A percentile compares a stretch with the other conserved stretches of the same genome.
These are phyloP conservation scores for Viola pubescens DNA, from an alignment of 441 rosid genomes.

Conservation along the genomic window DNA sequence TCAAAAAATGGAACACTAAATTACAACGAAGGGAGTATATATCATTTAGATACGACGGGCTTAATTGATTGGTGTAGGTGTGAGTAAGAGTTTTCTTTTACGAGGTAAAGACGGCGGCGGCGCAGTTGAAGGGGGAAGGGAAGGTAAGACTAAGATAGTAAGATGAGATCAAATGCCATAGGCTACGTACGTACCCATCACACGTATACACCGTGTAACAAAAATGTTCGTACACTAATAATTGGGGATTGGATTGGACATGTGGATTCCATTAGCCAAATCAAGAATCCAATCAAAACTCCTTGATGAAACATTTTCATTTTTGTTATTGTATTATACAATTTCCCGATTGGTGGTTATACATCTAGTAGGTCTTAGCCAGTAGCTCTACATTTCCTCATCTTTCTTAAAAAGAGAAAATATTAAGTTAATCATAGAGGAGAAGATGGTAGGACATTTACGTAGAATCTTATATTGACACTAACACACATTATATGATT, in stretches of 20 bases:
- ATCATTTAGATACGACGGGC: too few species aligned
- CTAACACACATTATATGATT: background rate
- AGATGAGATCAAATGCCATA: too few species aligned
- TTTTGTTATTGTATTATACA: background rate
- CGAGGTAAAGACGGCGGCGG: slow-evolving; percentile 3
- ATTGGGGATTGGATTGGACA: slow-evolving; percentile 19
- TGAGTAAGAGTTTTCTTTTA: background rate
- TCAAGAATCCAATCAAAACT: slow-evolving; percentile 20
- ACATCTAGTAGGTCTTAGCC: background rate
- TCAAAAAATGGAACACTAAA: too few species aligned
- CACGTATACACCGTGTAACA: slow-evolving; percentile 7
- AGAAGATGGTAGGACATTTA: background rate
- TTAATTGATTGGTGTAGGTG: too few species aligned
- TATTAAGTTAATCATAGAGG: too few species aligned
- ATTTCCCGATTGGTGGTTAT: background rate
- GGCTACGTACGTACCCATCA: background rate
- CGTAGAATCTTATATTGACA: slow-evolving; percentile 16
- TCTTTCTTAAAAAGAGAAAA: too few species aligned
- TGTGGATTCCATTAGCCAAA: slow-evolving; percentile 19
- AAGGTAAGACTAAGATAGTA: too few species aligned
- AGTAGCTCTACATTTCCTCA: too few species aligned
- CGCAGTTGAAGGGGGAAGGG: background rate
- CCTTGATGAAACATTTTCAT: background rate
- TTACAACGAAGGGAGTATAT: too few species aligned
- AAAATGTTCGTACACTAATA: slow-evolving; percentile 8